Base-by-base conservation (phyloP, 169 alveolate genomes). In the Cryptosporidium viatorum region DNA sequence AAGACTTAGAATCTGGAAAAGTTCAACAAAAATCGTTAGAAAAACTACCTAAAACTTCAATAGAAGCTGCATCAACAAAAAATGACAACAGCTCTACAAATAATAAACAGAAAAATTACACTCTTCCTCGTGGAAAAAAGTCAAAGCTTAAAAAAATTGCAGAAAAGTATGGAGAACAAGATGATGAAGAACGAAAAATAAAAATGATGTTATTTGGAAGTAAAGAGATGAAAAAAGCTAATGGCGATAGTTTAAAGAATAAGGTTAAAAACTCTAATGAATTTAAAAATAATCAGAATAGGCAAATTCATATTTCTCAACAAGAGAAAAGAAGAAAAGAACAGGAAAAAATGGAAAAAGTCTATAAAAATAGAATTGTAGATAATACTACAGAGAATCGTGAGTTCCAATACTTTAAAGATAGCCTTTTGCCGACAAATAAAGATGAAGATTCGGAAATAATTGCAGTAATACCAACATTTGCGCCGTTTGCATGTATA, bases 121-220 rank as follows among this genome's bases (percentile, higher is more conserved):
- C 92, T 43, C 52, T 93, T 18, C 92, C 95, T 8, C 91, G 97
- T 59, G 94, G 96, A 8, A 93, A 93, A 84, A 84, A 91, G 60
- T 92, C 92, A 23, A 94, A 94, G 80, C 67, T 94, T 8, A 91
- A 93, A 62, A 94, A 94, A 92, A 85, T 92, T 29, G 93, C 94
- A 74, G 92, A 93, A 62, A 94, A 94, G 84, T 94, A 94, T 70
- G 95, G 91, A 3, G 97, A 95, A 35, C 93, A 94, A 84, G 94
- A 92, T 74, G 96, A 95, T 18, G 96, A 95, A 62, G 97, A 95
- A 68, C 91, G 94, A 80, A 85, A 93, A 84, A 43, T 93, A 41
- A 91, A 91, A 71, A 65, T 94, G 95, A 73, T 93, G 74, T 65
- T 95, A 29, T 91, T 92, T 45, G 97, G 97, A 62, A 93, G 96